phyloP scores from a whole-genome alignment of 176 grass and related monocot genomes.

The Cocos nucifera region DNA sequence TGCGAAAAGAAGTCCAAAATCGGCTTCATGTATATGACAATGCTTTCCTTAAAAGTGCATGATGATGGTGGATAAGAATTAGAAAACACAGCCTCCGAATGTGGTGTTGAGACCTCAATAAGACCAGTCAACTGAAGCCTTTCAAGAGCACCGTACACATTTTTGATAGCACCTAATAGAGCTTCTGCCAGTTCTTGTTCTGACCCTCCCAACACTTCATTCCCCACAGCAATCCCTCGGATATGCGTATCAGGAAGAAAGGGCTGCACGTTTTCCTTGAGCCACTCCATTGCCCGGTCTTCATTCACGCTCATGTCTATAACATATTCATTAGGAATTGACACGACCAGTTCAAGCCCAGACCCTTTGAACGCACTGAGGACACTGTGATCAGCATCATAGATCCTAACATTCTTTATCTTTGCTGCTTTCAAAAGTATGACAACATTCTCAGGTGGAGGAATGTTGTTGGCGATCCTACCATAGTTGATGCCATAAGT shows the following conservation, averaged over 20 bases:
- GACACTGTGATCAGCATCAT: slow-evolving; percentile 58
- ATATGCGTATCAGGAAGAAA: slow-evolving; percentile 61
- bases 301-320: slow-evolving; percentile 71
- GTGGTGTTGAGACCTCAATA: slow-evolving; percentile 71
- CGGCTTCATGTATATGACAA: slow-evolving; percentile 71
- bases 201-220: slow-evolving; percentile 74
- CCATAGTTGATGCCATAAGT: slow-evolving; percentile 89
- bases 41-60: slow-evolving; percentile 65
- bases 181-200: slow-evolving; percentile 56
- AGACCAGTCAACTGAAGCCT: slow-evolving; percentile 41
- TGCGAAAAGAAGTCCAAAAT: slow-evolving; percentile 65
- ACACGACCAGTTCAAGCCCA: slow-evolving; percentile 68
- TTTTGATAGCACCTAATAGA: slow-evolving; percentile 65
- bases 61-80: slow-evolving; percentile 87
- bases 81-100: slow-evolving; percentile 76
- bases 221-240: slow-evolving; percentile 74
- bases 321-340: slow-evolving; percentile 42
- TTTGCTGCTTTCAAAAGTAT: slow-evolving; percentile 59
- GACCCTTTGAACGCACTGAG: slow-evolving; percentile 80
- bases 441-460: slow-evolving; percentile 70
- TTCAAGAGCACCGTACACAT: slow-evolving; percentile 70
- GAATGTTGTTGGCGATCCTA: slow-evolving; percentile 83
- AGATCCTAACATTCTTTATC: slow-evolving; percentile 98
- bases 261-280: slow-evolving; percentile 80
- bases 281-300: slow-evolving; percentile 54